Base-by-base conservation (phyloP, 2,329 filamentous ascomycete genomes). In the Neocucurbitaria cava region DNA sequence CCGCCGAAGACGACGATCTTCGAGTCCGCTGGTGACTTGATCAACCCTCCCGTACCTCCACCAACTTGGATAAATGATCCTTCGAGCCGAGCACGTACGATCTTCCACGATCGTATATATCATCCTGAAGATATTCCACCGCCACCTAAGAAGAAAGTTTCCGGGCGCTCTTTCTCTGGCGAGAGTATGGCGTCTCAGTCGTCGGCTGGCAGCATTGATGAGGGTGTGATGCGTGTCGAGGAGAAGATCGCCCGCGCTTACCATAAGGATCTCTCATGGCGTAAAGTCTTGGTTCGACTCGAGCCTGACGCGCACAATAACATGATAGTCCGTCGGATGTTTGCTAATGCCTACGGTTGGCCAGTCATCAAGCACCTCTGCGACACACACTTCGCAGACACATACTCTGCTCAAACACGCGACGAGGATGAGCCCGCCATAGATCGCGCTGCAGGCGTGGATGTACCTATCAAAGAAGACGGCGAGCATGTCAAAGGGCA, bases 221-320 rank as follows among this genome's bases (percentile, higher is more conserved):
- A 83, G 7, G 85, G 87, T 9, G 86, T 79, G 59, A 93, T 98
- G 87, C 91, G 90, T 59, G 92, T 98, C 0, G 95, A 99, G 75
- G 95, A 99, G 75, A 98, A 97, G 77, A 99, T 99, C 63, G 95
- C 95, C 1, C 86, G 95, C 42, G 95, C 92, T 13, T 99, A 99
- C 77, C 95, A 99, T 74, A 87, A 88, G 11, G 92, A 92, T 59
- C 78, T 99, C 18, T 91, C 91, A 1, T 99, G 95, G 95, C 90
- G 95, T 41, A 99, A 99, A 73, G 95, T 99, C 1, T 85, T 99
- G 3, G 95, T 99, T 13, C 90, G 95, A 49, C 82, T 99, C 2
- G 94, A 99, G 72, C 95, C 95, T 0, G 95, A 99, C 76, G 95
- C 95, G 0, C 95, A 99, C 79, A 99, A 99, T 77, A 99, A 99